Percentiles rank a stretch among this genome's conserved stretches.
These are phyloP conservation scores for Trichocladium uniseriatum DNA, from an alignment of 495 filamentous ascomycete genomes.

Conservation along the genomic window DNA sequence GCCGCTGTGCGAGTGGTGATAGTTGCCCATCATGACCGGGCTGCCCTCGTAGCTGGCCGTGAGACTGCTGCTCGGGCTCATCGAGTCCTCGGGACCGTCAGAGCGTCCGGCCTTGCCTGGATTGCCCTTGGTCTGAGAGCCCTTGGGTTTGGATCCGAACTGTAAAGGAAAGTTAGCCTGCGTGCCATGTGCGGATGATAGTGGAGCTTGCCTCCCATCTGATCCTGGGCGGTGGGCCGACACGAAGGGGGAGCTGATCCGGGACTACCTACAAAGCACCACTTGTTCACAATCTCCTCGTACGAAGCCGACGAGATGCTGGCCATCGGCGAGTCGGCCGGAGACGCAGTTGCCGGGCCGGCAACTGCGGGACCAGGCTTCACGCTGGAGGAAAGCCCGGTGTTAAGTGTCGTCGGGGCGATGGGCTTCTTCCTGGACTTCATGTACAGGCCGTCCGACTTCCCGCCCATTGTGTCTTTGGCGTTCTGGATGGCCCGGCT, in stretches of 20 bases:
- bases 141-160: slow-evolving; percentile 39
- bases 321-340: slow-evolving; percentile 31
- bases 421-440: slow-evolving; percentile 34
- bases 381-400: background rate
- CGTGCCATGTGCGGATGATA: background rate
- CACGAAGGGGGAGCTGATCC: slow-evolving; percentile 12
- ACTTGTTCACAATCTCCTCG: slow-evolving; percentile 90
- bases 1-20: slow-evolving; percentile 23
- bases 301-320: slow-evolving; percentile 74
- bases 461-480: slow-evolving; percentile 43
- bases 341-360: slow-evolving; percentile 9
- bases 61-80: slow-evolving; percentile 21
- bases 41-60: slow-evolving; percentile 31
- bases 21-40: slow-evolving; percentile 25
- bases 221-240: slow-evolving; percentile 20
- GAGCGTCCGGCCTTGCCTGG: slow-evolving; percentile 20
- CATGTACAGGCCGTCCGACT: slow-evolving; percentile 44
- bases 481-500: slow-evolving; percentile 68
- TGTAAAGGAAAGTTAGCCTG: slow-evolving; percentile 20
- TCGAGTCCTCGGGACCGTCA: too few relatives aligned
- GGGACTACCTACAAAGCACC: slow-evolving; percentile 86
- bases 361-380: slow-evolving; percentile 1
- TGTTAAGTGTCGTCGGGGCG: slow-evolving; percentile 1
- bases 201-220: slow-evolving; percentile 21
- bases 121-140: slow-evolving; percentile 27